Conservation (phyloP, 192 early-diverging fungal genomes). For the Entomortierella parvispora region DNA sequence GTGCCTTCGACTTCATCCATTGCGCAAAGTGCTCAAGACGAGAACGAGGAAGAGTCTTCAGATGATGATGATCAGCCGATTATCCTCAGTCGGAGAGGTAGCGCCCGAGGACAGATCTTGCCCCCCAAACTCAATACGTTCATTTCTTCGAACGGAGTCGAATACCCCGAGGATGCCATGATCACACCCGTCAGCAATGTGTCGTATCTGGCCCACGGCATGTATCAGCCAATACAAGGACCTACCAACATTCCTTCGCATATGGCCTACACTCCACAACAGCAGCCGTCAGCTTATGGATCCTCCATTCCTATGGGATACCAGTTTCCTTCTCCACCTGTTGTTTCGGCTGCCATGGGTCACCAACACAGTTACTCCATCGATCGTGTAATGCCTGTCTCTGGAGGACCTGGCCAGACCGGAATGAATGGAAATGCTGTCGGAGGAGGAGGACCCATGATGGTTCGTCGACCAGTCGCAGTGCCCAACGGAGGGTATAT, state of each 20-base stretch:
- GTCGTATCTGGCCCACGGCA: background rate
- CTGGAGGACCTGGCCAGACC: too few relatives aligned
- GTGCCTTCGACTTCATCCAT: background rate
- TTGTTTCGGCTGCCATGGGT: conserved; percentile 6
- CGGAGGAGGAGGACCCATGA: background rate
- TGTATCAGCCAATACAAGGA: conserved; percentile 7
- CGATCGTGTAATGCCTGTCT: conserved; percentile 15
- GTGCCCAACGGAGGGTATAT: background rate
- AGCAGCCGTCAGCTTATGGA: conserved; percentile 4
- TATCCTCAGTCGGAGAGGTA: conserved; percentile 22
- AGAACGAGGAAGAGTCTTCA: conserved; percentile 1
- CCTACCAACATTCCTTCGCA: conserved; percentile 1
- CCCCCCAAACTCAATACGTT: background rate
- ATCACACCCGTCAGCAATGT: conserved; percentile 1
- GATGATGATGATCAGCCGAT: conserved; percentile 45
- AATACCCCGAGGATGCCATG: background rate
- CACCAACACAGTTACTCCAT: conserved; percentile 30
- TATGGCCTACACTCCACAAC: background rate
- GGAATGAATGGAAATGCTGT: too few relatives aligned
- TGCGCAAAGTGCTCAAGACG: background rate
- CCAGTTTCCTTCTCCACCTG: conserved; percentile 18
- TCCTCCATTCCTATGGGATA: conserved; percentile 14
- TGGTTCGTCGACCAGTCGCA: background rate
- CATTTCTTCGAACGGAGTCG: background rate
- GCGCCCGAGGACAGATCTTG: background rate